Percentiles rank a stretch among this genome's conserved stretches.
Evolutionary conservation across 306 rosid genomes (phyloP).

Genomic region (Cucurbita pepo): DNA sequence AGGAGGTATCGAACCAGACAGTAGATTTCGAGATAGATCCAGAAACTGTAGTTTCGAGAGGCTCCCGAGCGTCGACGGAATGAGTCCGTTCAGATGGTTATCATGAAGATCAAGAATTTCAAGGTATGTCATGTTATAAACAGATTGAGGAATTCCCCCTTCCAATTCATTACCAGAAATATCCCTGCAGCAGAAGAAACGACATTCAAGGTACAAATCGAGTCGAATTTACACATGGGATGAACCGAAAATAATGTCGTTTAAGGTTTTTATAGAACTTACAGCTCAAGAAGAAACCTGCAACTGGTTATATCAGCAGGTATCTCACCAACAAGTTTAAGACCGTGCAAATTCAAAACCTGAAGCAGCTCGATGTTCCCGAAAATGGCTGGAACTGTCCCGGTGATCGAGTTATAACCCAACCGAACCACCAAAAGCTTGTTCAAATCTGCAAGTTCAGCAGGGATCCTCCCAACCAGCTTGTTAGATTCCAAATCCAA

Average conservation of each 20-base stretch:
- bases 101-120: constrained; percentile 61
- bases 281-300: constrained; percentile 83
- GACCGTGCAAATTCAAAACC: constrained; percentile 68
- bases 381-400: constrained; percentile 46
- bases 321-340: constrained; percentile 62
- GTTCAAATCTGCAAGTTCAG: constrained; percentile 30
- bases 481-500: constrained; percentile 57
- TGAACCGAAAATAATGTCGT: not conserved
- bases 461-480: constrained; percentile 57
- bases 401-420: constrained; percentile 59
- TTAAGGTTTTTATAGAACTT: constrained; percentile 32
- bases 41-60: constrained; percentile 42
- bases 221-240: constrained; percentile 10
- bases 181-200: constrained; percentile 60
- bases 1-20: constrained; percentile 56
- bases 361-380: constrained; percentile 69
- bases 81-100: constrained; percentile 63
- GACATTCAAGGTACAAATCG: constrained; percentile 5
- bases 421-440: constrained; percentile 53
- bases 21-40: constrained; percentile 63
- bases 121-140: constrained; percentile 60
- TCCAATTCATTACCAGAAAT: constrained; percentile 63
- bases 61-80: constrained; percentile 58
- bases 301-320: constrained; percentile 59
- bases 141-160: constrained; percentile 56